Base-by-base conservation (phyloP, 441 rosid genomes). In the Geranium incanum region DNA sequence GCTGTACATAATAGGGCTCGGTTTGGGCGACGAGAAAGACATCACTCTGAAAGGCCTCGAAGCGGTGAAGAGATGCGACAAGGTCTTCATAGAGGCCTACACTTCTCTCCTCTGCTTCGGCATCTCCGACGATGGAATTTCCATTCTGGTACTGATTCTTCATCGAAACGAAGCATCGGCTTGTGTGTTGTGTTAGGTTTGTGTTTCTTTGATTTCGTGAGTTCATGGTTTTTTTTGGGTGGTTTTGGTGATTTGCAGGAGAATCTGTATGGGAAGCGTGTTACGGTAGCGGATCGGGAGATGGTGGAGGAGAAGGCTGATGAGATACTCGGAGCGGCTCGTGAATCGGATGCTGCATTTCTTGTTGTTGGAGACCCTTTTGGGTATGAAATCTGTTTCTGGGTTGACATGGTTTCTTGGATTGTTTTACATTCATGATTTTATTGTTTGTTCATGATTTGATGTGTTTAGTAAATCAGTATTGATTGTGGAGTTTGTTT, bases 291-390 rank as follows among this genome's bases (percentile, higher is more conserved):
- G n/a, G 96, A 93, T 79, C 88, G 98, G 79, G 97, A 93, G 74
- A 85, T 79, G 91, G 97, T 93, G 62, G 98, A 93, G 80, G 98
- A 93, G 72, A 91, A 89, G 69, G 91, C 88, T 21, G 95, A 88
- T 59, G 60, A 45, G 69, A 76, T 93, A 67, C 84, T 93, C 7
- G 76, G 81, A 19, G 91, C 84, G 74, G 89, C 98, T 72, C 66
- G 68, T 41, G 68, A 79, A 11, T 81, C 80, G 3, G 86, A 90
- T 39, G 80, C 89, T 7, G 91, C 93, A 74, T 92, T 92, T 52
- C 96, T 92, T 41, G 97, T 92, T 74, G 97, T 92, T 36, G 97
- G 98, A 3, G 97, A 92, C 77, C 98, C 98, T 76, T 93, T 93
- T 28, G 97, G 98, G 95, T 89, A 86, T 23, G n/a, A 1, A 19